Base-by-base conservation (phyloP, 495 filamentous ascomycete species). In the Annulohypoxylon bovei region DNA sequence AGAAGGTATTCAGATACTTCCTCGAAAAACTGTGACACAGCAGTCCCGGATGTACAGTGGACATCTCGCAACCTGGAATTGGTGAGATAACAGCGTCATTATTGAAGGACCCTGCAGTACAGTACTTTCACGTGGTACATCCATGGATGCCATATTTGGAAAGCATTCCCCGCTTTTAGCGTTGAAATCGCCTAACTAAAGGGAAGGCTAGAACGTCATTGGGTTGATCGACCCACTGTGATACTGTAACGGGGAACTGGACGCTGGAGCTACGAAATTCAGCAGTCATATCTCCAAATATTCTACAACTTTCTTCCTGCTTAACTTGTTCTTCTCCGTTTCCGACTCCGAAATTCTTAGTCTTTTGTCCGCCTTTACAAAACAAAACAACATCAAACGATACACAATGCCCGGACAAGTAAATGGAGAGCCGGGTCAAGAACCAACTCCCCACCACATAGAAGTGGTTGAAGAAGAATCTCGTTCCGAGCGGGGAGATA, bases 401-500 rank as follows among this genome's bases (percentile, higher is more conserved):
- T 55, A 14, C 55, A 73, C 44, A 65, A 84, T 82, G 81, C 75
- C 79, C 22, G 75, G 71, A 25, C 73, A 78, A 23, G 16, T 74
- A 12, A 75, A 81, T 53, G 79, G 76, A 72, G 75, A 74, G 5
- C 37, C 32, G 33, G 65, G 44, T 52, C 32, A 44, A 42, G 75
- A 76, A 53, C 69, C 75, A 20, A 76, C 78, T 23, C 66, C 75
- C 22, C 75, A 79, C 47, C 82, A 81, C 55, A 82, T 84, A 65
- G 82, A 83, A 50, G 77, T 84, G 18, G 66, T 79, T 46, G 74
- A 81, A 37, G 78, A 79, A 27, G 75, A 67, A n/a, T 65, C 80
- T 37, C 72, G 75, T 22, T 81, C 80, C 5, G 76, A 80, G 6
- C 73, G 71, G n/a, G 70, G 75, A 66, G 81, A 84, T n/a, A 76